Base-by-base conservation (phyloP, 225 moss, liverwort and hornwort genomes). In the Bryum argenteum region DNA sequence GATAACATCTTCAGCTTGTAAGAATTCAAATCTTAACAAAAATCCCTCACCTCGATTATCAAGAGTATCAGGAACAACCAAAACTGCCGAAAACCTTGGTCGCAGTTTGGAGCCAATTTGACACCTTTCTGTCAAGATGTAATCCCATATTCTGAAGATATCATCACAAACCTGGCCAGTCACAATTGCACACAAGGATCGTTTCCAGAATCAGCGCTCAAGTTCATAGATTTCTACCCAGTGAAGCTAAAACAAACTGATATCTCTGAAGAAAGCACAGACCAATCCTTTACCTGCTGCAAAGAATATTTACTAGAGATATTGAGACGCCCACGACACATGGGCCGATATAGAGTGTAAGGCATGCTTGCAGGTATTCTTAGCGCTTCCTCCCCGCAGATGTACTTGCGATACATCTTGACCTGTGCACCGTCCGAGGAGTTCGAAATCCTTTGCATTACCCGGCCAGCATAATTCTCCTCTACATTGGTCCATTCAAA, bases 51-150 rank as follows among this genome's bases (percentile, higher is more conserved):
- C 94, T 87, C 98, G 87, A 78, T 89, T 98, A 78, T 98, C 98
- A 68, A 98, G 82, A 15, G 90, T 94, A 44, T 98, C 98, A 24
- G 98, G 98, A 67, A 93, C 82, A 61, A 98, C 98, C 75, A 98
- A 77, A 60, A 98, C 98, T 61, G 79, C 98, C 39, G 92, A 92
- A 64, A 86, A 82, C 21, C 94, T 88, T 66, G 88, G 84, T 54
- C 98, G 86, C 66, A 70, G 71, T 80, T 85, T 84, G 48, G 87
- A 76, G 59, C 71, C 85, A 70, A 98, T 80, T 10, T 84, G 79
- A 48, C 92, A 92, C 77, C 93, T 89, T 79, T 94, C 91, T 60
- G 92, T 89, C 56, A 98, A 72, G 70, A 94, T 89, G 78, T 81
- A 92, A 77, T 98, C 84, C 98, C 94, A 98, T 79, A 98, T 94